Conservation (phyloP, 2,329 filamentous ascomycete species). For the Exophiala sp. region DNA sequence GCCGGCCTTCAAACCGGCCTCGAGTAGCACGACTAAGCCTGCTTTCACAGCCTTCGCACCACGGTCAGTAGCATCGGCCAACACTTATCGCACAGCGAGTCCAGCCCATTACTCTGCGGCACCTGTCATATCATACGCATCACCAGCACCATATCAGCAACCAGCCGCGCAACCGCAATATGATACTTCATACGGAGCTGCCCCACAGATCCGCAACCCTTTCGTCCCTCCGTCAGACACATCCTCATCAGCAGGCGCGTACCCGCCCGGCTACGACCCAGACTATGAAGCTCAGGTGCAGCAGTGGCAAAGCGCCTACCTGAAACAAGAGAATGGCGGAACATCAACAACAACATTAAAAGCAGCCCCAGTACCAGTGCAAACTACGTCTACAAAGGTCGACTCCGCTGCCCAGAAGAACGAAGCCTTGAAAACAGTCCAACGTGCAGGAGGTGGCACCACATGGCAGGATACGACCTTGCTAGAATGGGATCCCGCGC, state of each 20-base stretch:
- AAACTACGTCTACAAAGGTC: conserved; percentile 28
- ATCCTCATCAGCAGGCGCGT: conserved; percentile 39
- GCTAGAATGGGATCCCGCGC: conserved; percentile 91
- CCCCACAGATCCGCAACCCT: conserved; percentile 67
- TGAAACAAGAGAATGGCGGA: conserved; percentile 55
- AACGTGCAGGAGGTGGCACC: conserved; percentile 84
- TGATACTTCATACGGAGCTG: conserved; percentile 44
- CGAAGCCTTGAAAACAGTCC: conserved; percentile 68
- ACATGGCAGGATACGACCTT: conserved; percentile 86
- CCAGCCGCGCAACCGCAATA: conserved; percentile 42
- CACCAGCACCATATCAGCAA: conserved; percentile 29
- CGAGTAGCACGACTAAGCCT: conserved; percentile 44
- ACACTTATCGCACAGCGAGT: conserved; percentile 36
- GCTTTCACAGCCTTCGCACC: conserved; percentile 58
- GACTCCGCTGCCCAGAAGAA: conserved; percentile 41
- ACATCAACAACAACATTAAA: conserved; percentile 23
- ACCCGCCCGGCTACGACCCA: conserved; percentile 54
- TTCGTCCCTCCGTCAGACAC: conserved; percentile 61
- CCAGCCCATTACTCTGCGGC: conserved; percentile 39
- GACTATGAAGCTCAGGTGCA: conserved; percentile 89
- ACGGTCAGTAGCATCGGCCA: conserved; percentile 52
- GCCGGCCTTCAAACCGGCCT: conserved; percentile 42
- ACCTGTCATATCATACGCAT: conserved; percentile 32
- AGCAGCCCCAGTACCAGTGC: conserved; percentile 31
- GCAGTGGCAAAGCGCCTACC: conserved; percentile 91